Evolutionary conservation across 768 basidiomycete species (phyloP), one percentile per base, ranked within the genome.

Genomic region (Lenzites betulinus): DNA sequence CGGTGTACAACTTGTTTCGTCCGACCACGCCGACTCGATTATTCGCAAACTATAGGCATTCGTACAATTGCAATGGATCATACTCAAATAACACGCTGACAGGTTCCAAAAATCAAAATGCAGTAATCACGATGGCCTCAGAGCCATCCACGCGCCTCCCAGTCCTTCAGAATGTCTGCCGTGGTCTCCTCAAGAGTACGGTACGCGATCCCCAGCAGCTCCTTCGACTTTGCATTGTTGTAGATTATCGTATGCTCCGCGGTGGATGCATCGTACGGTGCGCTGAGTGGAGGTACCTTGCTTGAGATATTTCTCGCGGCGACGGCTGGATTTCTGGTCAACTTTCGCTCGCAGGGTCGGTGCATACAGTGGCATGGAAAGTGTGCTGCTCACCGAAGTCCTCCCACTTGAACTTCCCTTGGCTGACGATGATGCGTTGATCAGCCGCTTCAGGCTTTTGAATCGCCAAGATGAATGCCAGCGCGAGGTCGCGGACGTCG

Each of bases 401-500:
- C n/a, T n/a, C n/a, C n/a, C n/a, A n/a, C n/a, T n/a, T n/a, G n/a
- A n/a, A n/a, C n/a, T n/a, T n/a, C n/a, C n/a, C n/a, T n/a, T n/a
- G n/a, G n/a, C 71, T 71, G 41, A 83, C 62, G 65, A 89, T 78
- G 65, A 89, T 79, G 23, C 89, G 74, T 60, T 89, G 76, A 0
- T 82, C 83, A 1, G 79, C 80, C 0, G 86, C 87, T 3, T 74
- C 77, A 26, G 78, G 75, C 51, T 76, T 79, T 55, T 77, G 76
- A 30, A 90, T 66, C 3, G 84, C 82, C 7, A 74, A 69, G 0
- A 78, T 76, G 81, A 83, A 8, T 73, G 67, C 0, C n/a, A n/a
- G n/a, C n/a, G 81, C 85, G 35, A 84, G 67, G 69, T 87, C 84
- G 6, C 83, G 79, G 4, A 85, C 84, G 56, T 86, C 82, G 35